Evolutionary conservation across 2,329 filamentous ascomycete species (phyloP).

Genomic region (Fragosphaeria purpurea): DNA sequence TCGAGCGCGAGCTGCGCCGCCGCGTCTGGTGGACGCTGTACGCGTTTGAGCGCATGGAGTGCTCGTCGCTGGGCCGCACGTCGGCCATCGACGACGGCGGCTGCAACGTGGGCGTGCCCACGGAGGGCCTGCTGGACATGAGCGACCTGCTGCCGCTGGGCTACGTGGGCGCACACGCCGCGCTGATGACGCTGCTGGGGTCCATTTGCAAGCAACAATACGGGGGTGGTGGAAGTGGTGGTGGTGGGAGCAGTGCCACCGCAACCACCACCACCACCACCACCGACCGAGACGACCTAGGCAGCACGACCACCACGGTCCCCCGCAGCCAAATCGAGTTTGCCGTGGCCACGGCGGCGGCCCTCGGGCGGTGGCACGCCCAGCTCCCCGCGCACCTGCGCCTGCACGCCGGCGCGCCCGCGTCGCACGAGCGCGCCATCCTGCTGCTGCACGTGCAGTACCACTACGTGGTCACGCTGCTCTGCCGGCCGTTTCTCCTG

Average conservation of each 20-base stretch:
- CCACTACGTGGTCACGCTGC: conserved; percentile 17
- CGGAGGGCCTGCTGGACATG: conserved; percentile 17
- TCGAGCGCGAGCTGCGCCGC: conserved; percentile 19
- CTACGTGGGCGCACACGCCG: conserved; percentile 15
- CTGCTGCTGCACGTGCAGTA: conserved; percentile 19
- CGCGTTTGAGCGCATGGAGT: conserved; percentile 22
- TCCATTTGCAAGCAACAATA: conserved; percentile 21
- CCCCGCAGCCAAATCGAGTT: conserved; percentile 7
- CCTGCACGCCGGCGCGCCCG: conserved; percentile 8
- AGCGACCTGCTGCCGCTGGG: conserved; percentile 15
- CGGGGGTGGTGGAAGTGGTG: background rate
- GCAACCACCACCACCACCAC: background rate
- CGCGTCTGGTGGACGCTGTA: conserved; percentile 24
- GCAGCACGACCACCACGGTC: background rate
- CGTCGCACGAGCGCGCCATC: conserved; percentile 15
- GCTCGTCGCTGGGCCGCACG: conserved; percentile 21
- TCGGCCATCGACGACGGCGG: conserved; percentile 21
- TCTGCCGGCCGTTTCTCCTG: conserved; percentile 20
- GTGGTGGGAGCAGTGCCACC: conserved; percentile 2
- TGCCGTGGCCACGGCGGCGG: conserved; percentile 3
- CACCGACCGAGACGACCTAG: too few relatives aligned
- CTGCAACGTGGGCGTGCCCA: conserved; percentile 18
- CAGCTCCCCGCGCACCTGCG: conserved; percentile 12
- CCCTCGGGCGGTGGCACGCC: conserved; percentile 9
- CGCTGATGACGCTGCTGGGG: conserved; percentile 16